Evolutionary conservation across 129 eudicot species (phyloP).

Genomic region (Daucus carota): DNA sequence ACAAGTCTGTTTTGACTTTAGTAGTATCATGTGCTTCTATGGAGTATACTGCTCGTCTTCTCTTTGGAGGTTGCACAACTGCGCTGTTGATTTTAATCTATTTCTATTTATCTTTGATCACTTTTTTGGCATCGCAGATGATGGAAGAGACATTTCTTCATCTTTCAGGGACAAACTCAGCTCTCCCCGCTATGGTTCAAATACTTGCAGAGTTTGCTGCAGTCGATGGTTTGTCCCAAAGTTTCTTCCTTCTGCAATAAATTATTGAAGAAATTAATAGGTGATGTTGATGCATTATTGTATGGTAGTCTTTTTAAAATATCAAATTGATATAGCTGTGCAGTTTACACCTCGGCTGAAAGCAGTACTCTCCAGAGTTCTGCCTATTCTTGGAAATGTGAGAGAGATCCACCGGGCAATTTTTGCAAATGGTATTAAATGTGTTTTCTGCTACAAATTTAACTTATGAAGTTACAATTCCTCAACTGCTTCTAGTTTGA

Average conservation of each 20-base stretch:
- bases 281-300: conserved; percentile 12
- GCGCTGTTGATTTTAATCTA: background rate
- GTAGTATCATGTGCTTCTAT: background rate
- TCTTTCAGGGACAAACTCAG: conserved; percentile 72
- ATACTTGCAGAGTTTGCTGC: conserved; percentile 90
- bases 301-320: conserved; percentile 18
- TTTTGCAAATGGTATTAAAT: conserved; percentile 73
- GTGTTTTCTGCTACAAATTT: conserved; percentile 12
- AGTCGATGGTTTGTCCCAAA: conserved; percentile 58
- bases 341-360: conserved; percentile 94
- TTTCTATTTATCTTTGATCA: background rate
- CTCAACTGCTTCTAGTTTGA: background rate
- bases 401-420: conserved; percentile 81
- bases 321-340: conserved; percentile 45
- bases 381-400: conserved; percentile 89
- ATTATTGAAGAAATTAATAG: conserved; percentile 3
- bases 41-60: background rate
- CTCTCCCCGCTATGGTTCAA: conserved; percentile 96
- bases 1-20: background rate
- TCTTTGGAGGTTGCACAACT: conserved; percentile 9
- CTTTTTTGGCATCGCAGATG: conserved; percentile 44
- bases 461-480: background rate
- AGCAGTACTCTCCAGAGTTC: conserved; percentile 82
- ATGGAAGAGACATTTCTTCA: conserved; percentile 89
- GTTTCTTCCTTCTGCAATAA: conserved; percentile 11